These are phyloP conservation scores for Atkinsonella hypoxylon DNA, from an alignment of 2,329 filamentous ascomycete species.

Conservation along the genomic window DNA sequence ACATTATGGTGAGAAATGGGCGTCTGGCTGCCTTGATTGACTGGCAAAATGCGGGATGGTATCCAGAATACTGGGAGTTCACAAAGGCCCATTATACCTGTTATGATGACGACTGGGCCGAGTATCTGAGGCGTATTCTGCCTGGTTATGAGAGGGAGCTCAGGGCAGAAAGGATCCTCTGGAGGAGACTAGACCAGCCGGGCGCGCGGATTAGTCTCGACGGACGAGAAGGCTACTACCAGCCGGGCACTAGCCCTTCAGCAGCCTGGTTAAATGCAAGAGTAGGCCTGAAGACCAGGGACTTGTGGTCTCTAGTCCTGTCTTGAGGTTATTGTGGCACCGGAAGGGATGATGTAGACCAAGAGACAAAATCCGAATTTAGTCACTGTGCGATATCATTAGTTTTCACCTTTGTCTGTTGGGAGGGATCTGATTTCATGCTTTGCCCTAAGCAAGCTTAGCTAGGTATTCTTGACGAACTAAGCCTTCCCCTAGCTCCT, in stretches of 20 bases:
- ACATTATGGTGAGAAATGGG: slow-evolving; percentile 16
- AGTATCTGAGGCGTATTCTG: slow-evolving; percentile 11
- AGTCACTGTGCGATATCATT: no score
- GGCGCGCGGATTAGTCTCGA: slow-evolving; percentile 9
- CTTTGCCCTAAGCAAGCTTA: no score
- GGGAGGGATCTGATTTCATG: no score
- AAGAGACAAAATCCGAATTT: no score
- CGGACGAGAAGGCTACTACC: slow-evolving; percentile 5
- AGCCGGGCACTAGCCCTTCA: slow-evolving; percentile 12
- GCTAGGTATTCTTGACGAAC: no score
- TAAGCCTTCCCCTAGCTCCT: no score
- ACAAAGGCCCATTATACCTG: slow-evolving; percentile 15
- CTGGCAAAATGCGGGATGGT: slow-evolving; percentile 16
- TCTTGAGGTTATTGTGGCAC: not conserved
- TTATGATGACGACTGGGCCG: slow-evolving; percentile 10
- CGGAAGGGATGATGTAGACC: not conserved
- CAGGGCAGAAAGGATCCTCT: slow-evolving; percentile 12
- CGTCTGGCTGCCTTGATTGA: slow-evolving; percentile 19
- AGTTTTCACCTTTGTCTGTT: no score
- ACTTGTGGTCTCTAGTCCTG: slow-evolving; percentile 12
- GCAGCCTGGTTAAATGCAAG: slow-evolving; percentile 13
- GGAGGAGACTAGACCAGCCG: slow-evolving; percentile 11
- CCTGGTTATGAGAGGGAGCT: slow-evolving; percentile 15
- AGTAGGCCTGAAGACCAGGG: slow-evolving; percentile 8
- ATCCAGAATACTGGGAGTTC: slow-evolving; percentile 24